phyloP scores from a whole-genome alignment of 345 rosid species.

The Adansonia digitata region DNA sequence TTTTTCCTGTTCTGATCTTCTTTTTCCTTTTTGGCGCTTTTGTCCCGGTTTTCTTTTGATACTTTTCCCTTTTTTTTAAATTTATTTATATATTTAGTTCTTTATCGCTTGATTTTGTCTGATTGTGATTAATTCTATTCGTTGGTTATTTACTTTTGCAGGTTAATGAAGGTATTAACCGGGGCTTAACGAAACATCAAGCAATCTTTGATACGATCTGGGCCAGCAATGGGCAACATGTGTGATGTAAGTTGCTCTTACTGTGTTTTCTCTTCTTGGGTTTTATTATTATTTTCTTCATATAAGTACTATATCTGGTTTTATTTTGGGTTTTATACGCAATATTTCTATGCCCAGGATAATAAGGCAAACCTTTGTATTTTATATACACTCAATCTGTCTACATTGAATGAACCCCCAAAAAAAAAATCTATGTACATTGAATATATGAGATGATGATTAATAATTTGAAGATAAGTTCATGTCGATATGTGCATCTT shows the following conservation, averaged over 20 bases:
- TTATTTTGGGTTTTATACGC: neutral
- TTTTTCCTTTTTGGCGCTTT: too few relatives aligned
- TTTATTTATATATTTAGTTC: neutral
- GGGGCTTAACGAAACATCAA: neutral
- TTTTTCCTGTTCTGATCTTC: neutral
- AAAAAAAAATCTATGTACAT: neutral
- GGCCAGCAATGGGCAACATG: neutral
- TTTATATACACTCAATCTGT: too few relatives aligned
- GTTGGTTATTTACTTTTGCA: slow-evolving; percentile 6
- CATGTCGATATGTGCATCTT: neutral
- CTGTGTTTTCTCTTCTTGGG: too few relatives aligned
- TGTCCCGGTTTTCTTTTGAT: too few relatives aligned
- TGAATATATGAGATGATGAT: neutral
- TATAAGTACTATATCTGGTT: too few relatives aligned
- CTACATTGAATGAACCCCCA: too few relatives aligned
- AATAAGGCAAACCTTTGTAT: too few relatives aligned
- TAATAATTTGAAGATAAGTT: neutral
- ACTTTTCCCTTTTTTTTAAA: neutral
- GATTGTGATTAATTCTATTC: neutral
- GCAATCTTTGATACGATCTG: neutral
- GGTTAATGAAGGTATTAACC: slow-evolving; percentile 10
- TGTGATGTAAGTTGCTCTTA: neutral
- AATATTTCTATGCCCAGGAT: neutral
- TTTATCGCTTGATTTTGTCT: neutral
- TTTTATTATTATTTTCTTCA: neutral